Base-by-base conservation (phyloP, 2,329 filamentous ascomycete species). In the Orbilia ellipsospora region DNA sequence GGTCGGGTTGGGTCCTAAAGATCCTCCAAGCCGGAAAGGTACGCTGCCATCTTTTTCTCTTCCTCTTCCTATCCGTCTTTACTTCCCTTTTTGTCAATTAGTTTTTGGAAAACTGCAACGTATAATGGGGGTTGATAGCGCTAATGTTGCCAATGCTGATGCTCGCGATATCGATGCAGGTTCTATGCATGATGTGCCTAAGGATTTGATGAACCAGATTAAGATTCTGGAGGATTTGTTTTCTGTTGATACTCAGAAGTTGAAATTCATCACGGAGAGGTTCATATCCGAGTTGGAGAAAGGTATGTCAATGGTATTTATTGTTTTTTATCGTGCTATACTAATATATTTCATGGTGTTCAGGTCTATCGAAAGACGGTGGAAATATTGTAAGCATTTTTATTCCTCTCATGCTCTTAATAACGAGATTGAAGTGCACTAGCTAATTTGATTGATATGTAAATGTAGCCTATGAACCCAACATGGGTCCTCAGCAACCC, bases 401-500 rank as follows among this genome's bases (percentile, higher is more conserved):
- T 36, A 36, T 36, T 10, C 10, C 8, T 6, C 31, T 1, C 1
- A 7, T 2, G 5, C 10, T 36, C 5, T 2, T 7, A 36, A 36
- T 36, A 36, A 6, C 31, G 31, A 36, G 31, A 36, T 36, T 36
- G 31, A 36, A 36, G 6, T 36, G 23, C 68, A 57, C 60, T 66
- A 72, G 57, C 79, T 77, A 72, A 57, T 42, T 42, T 69, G 78
- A 78, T 78, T 77, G 79, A 69, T n/a, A 42, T 44, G 12, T n/a
- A 1, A 63, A 40, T 72, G 54, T 79, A 96, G 92, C 94, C 94
- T 74, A 97, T 98, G 94, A 97, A 97, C 84, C 92, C 94, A 73
- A 96, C 94, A 67, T 97, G 94, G 94, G 93, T 96, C 77, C 93
- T 96, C 89, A 88, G 88, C 55, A 93, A 93, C 82, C 94, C 94